Conservation (phyloP, 805 yeast species). For the Nakazawaea anatomiae region DNA sequence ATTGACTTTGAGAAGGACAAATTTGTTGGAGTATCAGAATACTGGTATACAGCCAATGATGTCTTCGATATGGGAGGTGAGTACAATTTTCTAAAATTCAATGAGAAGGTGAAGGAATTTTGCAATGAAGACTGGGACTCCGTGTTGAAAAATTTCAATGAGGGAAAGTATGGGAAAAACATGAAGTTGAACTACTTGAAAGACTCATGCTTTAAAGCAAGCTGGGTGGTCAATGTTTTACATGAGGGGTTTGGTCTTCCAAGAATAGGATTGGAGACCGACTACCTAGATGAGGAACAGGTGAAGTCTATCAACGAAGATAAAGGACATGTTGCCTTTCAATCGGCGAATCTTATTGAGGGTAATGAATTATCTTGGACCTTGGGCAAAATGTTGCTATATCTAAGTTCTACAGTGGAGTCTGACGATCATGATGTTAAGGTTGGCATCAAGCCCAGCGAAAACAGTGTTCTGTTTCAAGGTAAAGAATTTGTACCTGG, state of each 20-base stretch:
- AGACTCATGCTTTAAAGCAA: slow-evolving; percentile 89
- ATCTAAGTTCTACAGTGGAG: slow-evolving; percentile 67
- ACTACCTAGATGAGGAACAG: slow-evolving; percentile 19
- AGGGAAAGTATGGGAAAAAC: slow-evolving; percentile 52
- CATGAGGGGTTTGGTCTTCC: slow-evolving; percentile 94
- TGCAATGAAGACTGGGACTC: slow-evolving; percentile 74
- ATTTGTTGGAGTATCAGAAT: slow-evolving; percentile 92
- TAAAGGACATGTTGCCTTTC: slow-evolving; percentile 54
- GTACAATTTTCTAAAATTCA: slow-evolving; percentile 69
- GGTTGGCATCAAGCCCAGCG: slow-evolving; percentile 37
- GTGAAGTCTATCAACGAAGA: slow-evolving; percentile 18
- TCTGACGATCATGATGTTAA: slow-evolving; percentile 12
- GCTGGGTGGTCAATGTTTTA: slow-evolving; percentile 85
- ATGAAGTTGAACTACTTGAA: slow-evolving; percentile 51
- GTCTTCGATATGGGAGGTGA: slow-evolving; percentile 85
- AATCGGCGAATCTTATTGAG: slow-evolving; percentile 71
- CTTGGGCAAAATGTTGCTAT: slow-evolving; percentile 76
- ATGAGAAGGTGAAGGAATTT: slow-evolving; percentile 57
- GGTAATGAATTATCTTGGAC: slow-evolving; percentile 96
- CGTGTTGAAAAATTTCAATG: slow-evolving; percentile 38
- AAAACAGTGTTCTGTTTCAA: slow-evolving; percentile 18
- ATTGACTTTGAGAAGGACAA: slow-evolving; percentile 74
- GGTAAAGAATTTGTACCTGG: slow-evolving; percentile 28
- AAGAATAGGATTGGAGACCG: slow-evolving; percentile 48
- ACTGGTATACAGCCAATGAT: slow-evolving; percentile 96